Percentiles rank a stretch among this genome's conserved stretches.
These are phyloP conservation scores for Parmelia sp. DNA, from an alignment of 495 filamentous ascomycete genomes.

Conservation along the genomic window DNA sequence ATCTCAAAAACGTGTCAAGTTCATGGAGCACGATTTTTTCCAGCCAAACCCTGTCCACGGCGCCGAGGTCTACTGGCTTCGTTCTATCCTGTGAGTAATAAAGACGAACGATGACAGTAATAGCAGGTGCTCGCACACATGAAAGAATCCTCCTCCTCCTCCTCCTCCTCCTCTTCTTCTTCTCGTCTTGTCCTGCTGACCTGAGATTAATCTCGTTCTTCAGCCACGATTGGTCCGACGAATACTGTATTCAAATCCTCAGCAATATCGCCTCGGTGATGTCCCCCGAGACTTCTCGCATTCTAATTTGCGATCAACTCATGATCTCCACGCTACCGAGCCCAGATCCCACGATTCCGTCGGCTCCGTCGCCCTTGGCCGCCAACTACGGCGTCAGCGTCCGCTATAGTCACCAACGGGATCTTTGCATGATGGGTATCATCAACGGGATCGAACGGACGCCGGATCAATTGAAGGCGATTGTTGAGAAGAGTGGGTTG, in stretches of 20 bases:
- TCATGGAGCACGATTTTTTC: slow-evolving; percentile 41
- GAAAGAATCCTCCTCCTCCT: too few relatives aligned
- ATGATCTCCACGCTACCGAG: slow-evolving; percentile 37
- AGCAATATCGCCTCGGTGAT: slow-evolving; percentile 27
- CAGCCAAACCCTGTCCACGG: slow-evolving; percentile 32
- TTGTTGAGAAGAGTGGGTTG: slow-evolving; percentile 27
- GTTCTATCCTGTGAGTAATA: slow-evolving; percentile 32
- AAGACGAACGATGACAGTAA: too few relatives aligned
- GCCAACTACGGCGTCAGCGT: slow-evolving; percentile 36
- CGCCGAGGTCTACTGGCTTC: slow-evolving; percentile 40
- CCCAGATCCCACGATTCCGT: slow-evolving; percentile 19
- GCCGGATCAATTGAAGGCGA: slow-evolving; percentile 28
- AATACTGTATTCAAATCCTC: slow-evolving; percentile 38
- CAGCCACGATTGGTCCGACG: slow-evolving; percentile 38
- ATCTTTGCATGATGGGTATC: slow-evolving; percentile 34
- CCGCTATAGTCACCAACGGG: slow-evolving; percentile 33
- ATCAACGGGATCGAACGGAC: slow-evolving; percentile 39
- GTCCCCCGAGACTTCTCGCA: slow-evolving; percentile 26
- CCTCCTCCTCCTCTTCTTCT: too few relatives aligned
- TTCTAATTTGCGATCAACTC: slow-evolving; percentile 37
- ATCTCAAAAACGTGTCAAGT: slow-evolving; percentile 27
- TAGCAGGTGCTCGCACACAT: too few relatives aligned
- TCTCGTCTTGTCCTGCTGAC: too few relatives aligned
- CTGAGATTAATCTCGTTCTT: background rate
- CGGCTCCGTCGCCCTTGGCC: slow-evolving; percentile 32